Evolutionary conservation across 2,329 filamentous ascomycete genomes (phyloP).

Genomic region (Fusarium brevicatenulatum): DNA sequence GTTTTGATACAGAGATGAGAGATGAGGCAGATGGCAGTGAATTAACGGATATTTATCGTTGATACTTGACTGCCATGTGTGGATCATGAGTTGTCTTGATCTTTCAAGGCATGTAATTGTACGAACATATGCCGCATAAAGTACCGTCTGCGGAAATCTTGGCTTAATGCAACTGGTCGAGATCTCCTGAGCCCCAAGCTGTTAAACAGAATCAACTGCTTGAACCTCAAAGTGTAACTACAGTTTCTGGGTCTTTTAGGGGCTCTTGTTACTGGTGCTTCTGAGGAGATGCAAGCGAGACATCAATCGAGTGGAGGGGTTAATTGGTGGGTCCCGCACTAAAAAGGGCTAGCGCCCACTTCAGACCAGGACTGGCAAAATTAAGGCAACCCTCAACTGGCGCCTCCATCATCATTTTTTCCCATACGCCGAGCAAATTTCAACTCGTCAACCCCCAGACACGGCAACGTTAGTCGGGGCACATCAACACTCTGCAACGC

Average conservation of each 20-base stretch:
- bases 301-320: slow-evolving; percentile 34
- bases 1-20: neutral
- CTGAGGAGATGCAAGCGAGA: slow-evolving; percentile 33
- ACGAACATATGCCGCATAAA: neutral
- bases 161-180: neutral
- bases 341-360: slow-evolving; percentile 55
- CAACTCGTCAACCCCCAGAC: slow-evolving; percentile 56
- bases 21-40: neutral
- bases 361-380: slow-evolving; percentile 53
- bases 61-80: neutral
- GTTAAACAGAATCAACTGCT: neutral
- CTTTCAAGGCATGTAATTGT: neutral
- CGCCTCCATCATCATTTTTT: slow-evolving; percentile 51
- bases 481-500: slow-evolving; percentile 43
- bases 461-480: slow-evolving; percentile 54
- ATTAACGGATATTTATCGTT: neutral
- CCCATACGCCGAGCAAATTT: slow-evolving; percentile 56
- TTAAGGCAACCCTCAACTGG: slow-evolving; percentile 56
- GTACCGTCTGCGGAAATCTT: neutral
- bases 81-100: neutral
- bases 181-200: neutral
- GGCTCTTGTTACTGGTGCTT: neutral
- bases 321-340: slow-evolving; percentile 28
- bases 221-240: neutral
- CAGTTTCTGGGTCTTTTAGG: neutral